Base-by-base conservation (phyloP, 2,329 filamentous ascomycete species). In the Diaporthe citri region DNA sequence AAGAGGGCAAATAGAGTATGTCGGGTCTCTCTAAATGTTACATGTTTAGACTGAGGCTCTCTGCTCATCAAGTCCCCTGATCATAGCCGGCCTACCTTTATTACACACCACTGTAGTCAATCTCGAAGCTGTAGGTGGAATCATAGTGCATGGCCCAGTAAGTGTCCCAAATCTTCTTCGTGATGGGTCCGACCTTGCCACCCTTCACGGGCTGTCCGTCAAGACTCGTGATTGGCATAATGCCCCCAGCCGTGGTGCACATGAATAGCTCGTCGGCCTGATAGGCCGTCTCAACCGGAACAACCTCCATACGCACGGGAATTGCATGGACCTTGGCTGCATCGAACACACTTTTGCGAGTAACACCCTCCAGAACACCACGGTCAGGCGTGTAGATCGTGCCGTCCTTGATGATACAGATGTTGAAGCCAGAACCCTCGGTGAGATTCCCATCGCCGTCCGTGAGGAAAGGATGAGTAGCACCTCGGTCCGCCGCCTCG, bases 211-310 rank as follows among this genome's bases (percentile, higher is more conserved):
- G 81, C 70, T 82, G 77, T 0, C 84, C 87, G 77, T 89, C 88
- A 3, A 89, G 79, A 0, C 71, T 75, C 0, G 86, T 88, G 36
- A 89, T 88, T 0, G 87, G 87, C 87, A 89, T 89, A 25, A 89
- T 84, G 0, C 88, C 88, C 1, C 88, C 88, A 0, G 88, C 87
- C 20, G 88, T 89, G 0, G 87, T 89, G 75, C 84, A 88, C 87
- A 88, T 88, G 41, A 89, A 85, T 6, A 88, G 83, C 80, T 89
- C 88, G 73, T 89, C 87, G 0, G 81, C 80, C 9, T 83, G 69
- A 62, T 88, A 88, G 0, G 80, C 82, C 48, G 82, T 13, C 20
- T 86, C 82, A 0, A 87, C 80, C 0, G 86, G 86, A 5, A 88
- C 85, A 36, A 82, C 74, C 77, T 87, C 84, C 39, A 85, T 71